These are phyloP conservation scores for Pseudogymnoascus sp. DNA, from an alignment of 2,329 filamentous ascomycete species.

Conservation along the genomic window DNA sequence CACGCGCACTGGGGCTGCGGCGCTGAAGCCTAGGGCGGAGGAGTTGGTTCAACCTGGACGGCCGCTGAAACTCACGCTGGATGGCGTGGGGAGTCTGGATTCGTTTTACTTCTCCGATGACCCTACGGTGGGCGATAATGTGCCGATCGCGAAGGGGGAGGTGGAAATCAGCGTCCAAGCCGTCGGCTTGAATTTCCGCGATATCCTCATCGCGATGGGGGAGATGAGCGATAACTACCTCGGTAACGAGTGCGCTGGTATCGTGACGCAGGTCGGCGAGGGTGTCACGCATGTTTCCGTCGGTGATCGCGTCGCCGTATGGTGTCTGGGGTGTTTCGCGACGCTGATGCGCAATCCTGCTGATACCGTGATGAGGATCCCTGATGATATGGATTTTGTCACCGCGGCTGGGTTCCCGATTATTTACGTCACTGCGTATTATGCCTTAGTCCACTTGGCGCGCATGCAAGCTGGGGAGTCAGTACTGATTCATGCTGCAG, in stretches of 20 bases:
- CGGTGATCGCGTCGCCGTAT: conserved; percentile 29
- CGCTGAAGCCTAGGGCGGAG: not conserved
- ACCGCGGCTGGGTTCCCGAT: conserved; percentile 23
- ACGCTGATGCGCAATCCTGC: conserved; percentile 25
- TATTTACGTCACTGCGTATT: conserved; percentile 23
- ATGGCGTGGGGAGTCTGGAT: conserved; percentile 21
- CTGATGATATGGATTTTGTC: conserved; percentile 22
- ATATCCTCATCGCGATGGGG: conserved; percentile 30
- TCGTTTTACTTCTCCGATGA: conserved; percentile 23
- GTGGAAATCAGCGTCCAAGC: conserved; percentile 27
- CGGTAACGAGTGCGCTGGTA: conserved; percentile 29
- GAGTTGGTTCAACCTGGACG: conserved; percentile 14
- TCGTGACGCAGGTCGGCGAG: conserved; percentile 26
- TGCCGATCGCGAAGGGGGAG: conserved; percentile 11
- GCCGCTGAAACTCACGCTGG: conserved; percentile 20
- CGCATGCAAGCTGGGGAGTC: conserved; percentile 21
- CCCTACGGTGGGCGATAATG: conserved; percentile 14
- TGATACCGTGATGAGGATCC: conserved; percentile 21
- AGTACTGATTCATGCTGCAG: conserved; percentile 30
- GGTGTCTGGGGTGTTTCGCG: conserved; percentile 25
- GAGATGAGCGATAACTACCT: conserved; percentile 25
- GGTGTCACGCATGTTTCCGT: conserved; percentile 21
- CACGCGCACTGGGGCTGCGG: not conserved
- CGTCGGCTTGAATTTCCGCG: conserved; percentile 29
- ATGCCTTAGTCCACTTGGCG: conserved; percentile 21